Evolutionary conservation across 371 early-diverging fungal genomes (phyloP), one percentile per base, ranked within the genome.

Genomic region (Entomophthora muscae): DNA sequence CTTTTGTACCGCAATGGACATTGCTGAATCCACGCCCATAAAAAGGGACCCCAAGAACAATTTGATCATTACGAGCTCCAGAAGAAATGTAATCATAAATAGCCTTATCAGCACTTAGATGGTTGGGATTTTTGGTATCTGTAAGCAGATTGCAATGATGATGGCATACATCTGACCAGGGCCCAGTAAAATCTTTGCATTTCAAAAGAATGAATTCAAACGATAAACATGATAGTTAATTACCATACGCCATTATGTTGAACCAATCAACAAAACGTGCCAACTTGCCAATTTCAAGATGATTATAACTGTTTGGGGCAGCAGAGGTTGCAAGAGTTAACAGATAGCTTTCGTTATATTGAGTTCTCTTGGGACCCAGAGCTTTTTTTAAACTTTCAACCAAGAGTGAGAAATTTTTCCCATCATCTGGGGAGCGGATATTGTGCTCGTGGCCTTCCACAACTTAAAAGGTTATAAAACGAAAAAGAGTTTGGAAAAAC

Each of bases 161-260:
- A 23, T 52, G 24, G 22, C 51, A 62, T 52, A 5, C 13, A 30
- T 52, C 52, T 29, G 42, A 62, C 53, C 62, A 62, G 21, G 42
- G 32, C 0, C 62, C 53, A 52, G 26, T 24, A 62, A 52, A 62
- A 53, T 62, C 61, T 58, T 28, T 12, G 24, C 5, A 42, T 42
- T n/a, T n/a, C n/a, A 42, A 17, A 42, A 42, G 42, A 17, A 42
- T 10, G 42, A 10, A 42, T 42, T 5, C 42, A 42, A 42, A 5
- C 17, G 17, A 42, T 42, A 42, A 42, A 42, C 5, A 42, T 12
- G 3, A 21, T 3, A 61, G 24, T 26, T 17, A 23, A 22, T 30
- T 61, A 61, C 33, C 53, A 52, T 62, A 62, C 7, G 62, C 24
- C 62, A 52, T 62, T 2, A 62, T 26, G 29, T 52, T 62, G 53